phyloP scores from a whole-genome alignment of 2,329 filamentous ascomycete species.

The Teratosphaeriaceae sp. region DNA sequence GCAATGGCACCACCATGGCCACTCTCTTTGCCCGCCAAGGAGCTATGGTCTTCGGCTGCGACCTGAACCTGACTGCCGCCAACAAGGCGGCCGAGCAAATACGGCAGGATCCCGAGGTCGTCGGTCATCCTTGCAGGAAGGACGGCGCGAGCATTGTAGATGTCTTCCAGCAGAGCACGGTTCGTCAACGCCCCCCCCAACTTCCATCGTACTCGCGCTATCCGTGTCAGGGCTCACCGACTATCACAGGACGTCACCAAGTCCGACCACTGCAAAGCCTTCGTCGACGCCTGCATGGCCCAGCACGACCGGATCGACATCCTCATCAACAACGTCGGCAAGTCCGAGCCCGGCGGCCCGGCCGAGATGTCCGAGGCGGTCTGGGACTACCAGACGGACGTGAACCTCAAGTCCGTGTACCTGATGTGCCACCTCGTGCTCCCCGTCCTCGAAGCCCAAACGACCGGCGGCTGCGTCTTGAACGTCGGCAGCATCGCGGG shows the following conservation, averaged over 20 bases:
- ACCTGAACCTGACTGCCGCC: conserved; percentile 32
- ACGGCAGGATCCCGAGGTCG: conserved; percentile 17
- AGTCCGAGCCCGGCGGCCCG: conserved; percentile 47
- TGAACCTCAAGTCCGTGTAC: conserved; percentile 53
- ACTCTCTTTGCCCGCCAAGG: conserved; percentile 42
- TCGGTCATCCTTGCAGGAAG: conserved; percentile 12
- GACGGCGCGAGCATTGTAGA: conserved; percentile 11
- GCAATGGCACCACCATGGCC: conserved; percentile 38
- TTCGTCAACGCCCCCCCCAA: no score
- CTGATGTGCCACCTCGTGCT: conserved; percentile 47
- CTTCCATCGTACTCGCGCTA: not conserved
- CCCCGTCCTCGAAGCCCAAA: conserved; percentile 49
- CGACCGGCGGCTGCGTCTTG: conserved; percentile 33
- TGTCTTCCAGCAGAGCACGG: conserved; percentile 17
- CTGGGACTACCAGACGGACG: conserved; percentile 48
- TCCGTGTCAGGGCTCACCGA: not conserved
- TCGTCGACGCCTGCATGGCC: conserved; percentile 47
- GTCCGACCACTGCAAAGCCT: conserved; percentile 43
- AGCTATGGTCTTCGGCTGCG: conserved; percentile 46
- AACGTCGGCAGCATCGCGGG: conserved; percentile 42
- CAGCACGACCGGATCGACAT: conserved; percentile 54
- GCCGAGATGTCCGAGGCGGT: conserved; percentile 42
- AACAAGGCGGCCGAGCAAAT: conserved; percentile 20
- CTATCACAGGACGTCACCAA: conserved; percentile 45
- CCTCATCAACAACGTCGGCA: conserved; percentile 55